These are phyloP conservation scores for Penicillium egyptiacum DNA, from an alignment of 495 filamentous ascomycete genomes.

Conservation along the genomic window DNA sequence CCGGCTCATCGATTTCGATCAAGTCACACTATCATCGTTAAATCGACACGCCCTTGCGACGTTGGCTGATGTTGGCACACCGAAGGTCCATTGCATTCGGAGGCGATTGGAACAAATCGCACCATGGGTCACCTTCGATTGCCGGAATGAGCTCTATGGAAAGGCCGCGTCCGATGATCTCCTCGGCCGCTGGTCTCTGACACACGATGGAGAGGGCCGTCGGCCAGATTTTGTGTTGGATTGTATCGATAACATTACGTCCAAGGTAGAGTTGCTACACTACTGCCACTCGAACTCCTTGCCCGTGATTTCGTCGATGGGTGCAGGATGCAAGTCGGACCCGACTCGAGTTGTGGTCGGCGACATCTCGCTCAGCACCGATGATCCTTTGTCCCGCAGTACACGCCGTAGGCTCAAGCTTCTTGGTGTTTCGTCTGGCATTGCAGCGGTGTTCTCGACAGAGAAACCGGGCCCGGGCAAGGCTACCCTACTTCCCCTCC, in stretches of 20 bases:
- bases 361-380: constrained; percentile 85
- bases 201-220: constrained; percentile 53
- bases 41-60: constrained; percentile 96
- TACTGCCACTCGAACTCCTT: constrained; percentile 78
- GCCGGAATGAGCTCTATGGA: constrained; percentile 80
- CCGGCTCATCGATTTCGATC: constrained; percentile 95
- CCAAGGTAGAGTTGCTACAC: constrained; percentile 86
- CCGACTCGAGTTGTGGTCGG: constrained; percentile 89
- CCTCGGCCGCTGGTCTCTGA: constrained; percentile 57
- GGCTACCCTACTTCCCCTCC: constrained; percentile 79
- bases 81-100: constrained; percentile 84
- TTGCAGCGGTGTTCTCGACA: constrained; percentile 89
- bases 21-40: constrained; percentile 88
- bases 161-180: constrained; percentile 61
- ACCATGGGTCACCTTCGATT: constrained; percentile 90
- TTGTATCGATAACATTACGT: constrained; percentile 97
- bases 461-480: constrained; percentile 92
- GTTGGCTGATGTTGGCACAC: constrained; percentile 88
- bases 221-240: constrained; percentile 87
- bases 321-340: constrained; percentile 95
- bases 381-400: constrained; percentile 84
- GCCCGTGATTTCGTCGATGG: constrained; percentile 91
- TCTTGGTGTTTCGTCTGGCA: constrained; percentile 78
- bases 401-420: constrained; percentile 77
- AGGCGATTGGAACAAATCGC: constrained; percentile 77